Conservation (phyloP, 2,329 filamentous ascomycete genomes). For the Penicillium sp. region DNA sequence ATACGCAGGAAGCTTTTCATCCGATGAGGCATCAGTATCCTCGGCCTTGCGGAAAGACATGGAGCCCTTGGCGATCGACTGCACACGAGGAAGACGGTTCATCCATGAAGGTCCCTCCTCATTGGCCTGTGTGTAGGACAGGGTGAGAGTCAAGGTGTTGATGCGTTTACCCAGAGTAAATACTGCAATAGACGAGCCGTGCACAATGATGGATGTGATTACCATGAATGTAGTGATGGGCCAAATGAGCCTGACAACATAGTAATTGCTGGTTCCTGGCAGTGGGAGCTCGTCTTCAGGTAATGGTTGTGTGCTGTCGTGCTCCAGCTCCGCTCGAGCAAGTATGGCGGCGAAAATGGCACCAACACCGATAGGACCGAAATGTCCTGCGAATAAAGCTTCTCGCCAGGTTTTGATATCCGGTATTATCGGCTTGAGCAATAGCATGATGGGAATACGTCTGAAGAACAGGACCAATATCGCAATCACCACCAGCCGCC, state of each 20-base stretch:
- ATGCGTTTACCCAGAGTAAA: conserved; percentile 98
- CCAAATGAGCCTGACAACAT: conserved; percentile 84
- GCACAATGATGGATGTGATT: conserved; percentile 88
- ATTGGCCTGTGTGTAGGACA: conserved; percentile 89
- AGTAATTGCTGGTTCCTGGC: conserved; percentile 58
- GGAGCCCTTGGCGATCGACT: conserved; percentile 76
- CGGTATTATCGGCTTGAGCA: conserved; percentile 86
- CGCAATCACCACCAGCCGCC: conserved; percentile 91
- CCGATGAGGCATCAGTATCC: conserved; percentile 58
- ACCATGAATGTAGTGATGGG: conserved; percentile 93
- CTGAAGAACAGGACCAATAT: conserved; percentile 92
- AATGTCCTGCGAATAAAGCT: conserved; percentile 93
- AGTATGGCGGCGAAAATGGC: conserved; percentile 94
- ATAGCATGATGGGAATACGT: conserved; percentile 90
- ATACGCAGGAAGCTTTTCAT: conserved; percentile 57
- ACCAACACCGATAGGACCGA: conserved; percentile 94
- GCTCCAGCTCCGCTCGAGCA: conserved; percentile 86
- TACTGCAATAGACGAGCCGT: conserved; percentile 96
- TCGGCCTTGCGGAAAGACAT: conserved; percentile 72
- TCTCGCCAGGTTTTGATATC: conserved; percentile 98
- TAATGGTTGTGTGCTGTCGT: conserved; percentile 70
- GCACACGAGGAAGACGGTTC: conserved; percentile 79
- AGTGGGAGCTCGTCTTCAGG: conserved; percentile 55
- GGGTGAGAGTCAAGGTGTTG: conserved; percentile 90
- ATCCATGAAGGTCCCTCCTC: conserved; percentile 93